Evolutionary conservation across 345 rosid genomes (phyloP).

Genomic region (Salix koriyanagi): DNA sequence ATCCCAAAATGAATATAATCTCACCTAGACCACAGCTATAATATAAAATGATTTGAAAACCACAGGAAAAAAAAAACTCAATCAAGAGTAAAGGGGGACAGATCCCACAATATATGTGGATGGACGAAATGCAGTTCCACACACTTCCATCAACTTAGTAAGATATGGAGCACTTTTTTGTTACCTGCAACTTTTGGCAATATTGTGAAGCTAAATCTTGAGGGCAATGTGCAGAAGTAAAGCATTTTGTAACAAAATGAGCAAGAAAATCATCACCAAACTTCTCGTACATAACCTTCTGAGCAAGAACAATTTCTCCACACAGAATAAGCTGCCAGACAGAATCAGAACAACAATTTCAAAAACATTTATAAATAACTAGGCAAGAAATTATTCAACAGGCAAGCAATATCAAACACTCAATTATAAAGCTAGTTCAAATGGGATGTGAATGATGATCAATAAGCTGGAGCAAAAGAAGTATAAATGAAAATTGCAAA

Average conservation of each 20-base stretch:
- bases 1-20: background rate
- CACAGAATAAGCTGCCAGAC: conserved; percentile 63
- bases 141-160: background rate
- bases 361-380: background rate
- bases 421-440: background rate
- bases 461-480: background rate
- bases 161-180: background rate
- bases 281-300: conserved; percentile 91
- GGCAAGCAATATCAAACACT: background rate
- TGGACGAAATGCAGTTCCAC: background rate
- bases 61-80: background rate
- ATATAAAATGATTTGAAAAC: background rate
- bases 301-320: conserved; percentile 80
- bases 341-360: conserved; percentile 7
- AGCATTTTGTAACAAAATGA: conserved; percentile 52
- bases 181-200: conserved; percentile 89
- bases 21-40: background rate
- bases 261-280: conserved; percentile 74
- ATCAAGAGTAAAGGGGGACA: no score
- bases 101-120: background rate
- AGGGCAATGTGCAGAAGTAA: conserved; percentile 55
- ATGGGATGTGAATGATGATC: background rate
- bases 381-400: background rate
- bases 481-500: background rate
- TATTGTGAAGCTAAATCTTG: conserved; percentile 70